Evolutionary conservation across 148 eudicot species (phyloP).

Genomic region (Vaccinium corymbosum): DNA sequence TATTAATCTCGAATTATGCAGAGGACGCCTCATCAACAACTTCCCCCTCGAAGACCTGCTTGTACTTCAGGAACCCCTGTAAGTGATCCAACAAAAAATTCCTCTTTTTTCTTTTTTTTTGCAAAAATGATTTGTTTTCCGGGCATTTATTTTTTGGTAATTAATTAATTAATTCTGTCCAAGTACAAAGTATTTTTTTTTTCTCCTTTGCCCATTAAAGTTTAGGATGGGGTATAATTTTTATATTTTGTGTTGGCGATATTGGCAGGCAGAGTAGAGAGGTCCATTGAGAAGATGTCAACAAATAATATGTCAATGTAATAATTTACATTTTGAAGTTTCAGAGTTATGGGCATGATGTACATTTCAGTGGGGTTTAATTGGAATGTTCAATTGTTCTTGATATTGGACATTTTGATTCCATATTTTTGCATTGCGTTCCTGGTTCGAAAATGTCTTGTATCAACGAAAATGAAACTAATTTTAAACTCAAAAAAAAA

Average conservation of each 20-base stretch:
- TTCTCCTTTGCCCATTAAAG: not conserved
- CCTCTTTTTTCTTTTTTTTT: not conserved
- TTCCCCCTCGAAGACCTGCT: slow-evolving; percentile 63
- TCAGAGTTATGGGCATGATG: not conserved
- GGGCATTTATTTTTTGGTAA: not conserved
- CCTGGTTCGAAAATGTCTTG: not conserved
- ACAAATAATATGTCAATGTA: not conserved
- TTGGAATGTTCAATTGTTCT: slow-evolving; percentile 4
- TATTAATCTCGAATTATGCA: slow-evolving; percentile 20
- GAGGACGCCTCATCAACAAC: slow-evolving; percentile 85
- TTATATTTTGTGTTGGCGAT: not conserved
- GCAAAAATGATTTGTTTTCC: not conserved
- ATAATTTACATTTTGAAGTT: not conserved
- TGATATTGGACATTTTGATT: not conserved
- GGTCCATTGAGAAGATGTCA: not conserved
- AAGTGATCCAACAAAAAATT: slow-evolving; percentile 10
- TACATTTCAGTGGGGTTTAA: not conserved
- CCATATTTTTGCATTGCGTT: not conserved
- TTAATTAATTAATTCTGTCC: not conserved
- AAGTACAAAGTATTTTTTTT: not conserved
- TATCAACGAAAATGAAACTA: not conserved
- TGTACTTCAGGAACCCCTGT: slow-evolving; percentile 55
- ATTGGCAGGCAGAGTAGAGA: slow-evolving; percentile 13
- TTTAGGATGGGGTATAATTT: not conserved
- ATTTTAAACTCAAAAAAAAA: not conserved